Base-by-base conservation (phyloP, 2,329 filamentous ascomycete species). In the Penicillium sp. region DNA sequence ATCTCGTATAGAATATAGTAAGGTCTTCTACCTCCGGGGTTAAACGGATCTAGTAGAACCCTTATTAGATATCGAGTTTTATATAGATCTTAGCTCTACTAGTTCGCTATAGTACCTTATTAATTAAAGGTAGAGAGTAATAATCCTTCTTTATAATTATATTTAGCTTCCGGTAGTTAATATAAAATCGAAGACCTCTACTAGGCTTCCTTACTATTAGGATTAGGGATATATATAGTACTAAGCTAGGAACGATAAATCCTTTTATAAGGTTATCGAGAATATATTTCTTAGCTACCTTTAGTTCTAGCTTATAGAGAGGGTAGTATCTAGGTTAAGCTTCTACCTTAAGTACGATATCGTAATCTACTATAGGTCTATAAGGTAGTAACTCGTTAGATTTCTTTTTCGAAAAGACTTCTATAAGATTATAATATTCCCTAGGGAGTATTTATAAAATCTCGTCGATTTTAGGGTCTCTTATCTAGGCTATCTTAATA, bases 181-280 rank as follows among this genome's bases (percentile, higher is more conserved):
- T 7, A 38, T 12, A 38, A 1, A 38, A 38, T 1, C 3, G 3
- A 2, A 38, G n/a, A 2, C 36, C 2, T 3, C n/a, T 11, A 12
- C 10, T 3, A 19, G n/a, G 10, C 10, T 38, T 38, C 10, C 12
- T 38, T n/a, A 5, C 36, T 7, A 38, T 38, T 1, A 38, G 3
- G 2, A 38, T 38, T 12, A 5, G 36, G 1, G 2, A 38, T 0
- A 2, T 3, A 7, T 38, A 19, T 1, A 0, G 36, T 2, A 5
- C 4, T 5, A 5, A 12, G 6, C 17, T 38, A 1, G 0, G n/a
- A 3, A 38, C 11, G 6, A 19, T 38, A 19, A 19, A 38, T 6
- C 36, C 36, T 3, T 38, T 38, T 1, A 12, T 12, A 0, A 38
- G 10, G 10, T 38, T 38, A 5, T 38, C 1, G 2, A 38, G 1